Base-by-base conservation (phyloP, 805 yeast genomes). In the Nematodospora valgi region DNA sequence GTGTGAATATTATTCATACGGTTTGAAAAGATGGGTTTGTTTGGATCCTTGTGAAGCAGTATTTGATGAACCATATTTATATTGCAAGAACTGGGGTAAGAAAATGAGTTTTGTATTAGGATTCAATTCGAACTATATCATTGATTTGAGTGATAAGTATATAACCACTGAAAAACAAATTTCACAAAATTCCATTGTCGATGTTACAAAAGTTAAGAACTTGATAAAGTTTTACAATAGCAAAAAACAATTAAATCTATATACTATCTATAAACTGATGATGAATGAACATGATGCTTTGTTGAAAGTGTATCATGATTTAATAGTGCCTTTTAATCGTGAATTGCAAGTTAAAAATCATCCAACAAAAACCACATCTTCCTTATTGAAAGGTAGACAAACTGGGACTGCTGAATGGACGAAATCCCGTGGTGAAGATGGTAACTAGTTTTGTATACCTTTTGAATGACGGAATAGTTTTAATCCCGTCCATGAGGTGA, bases 21-120 rank as follows among this genome's bases (percentile, higher is more conserved):
- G 60, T 14, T 64, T 75, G 44, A 57, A 70, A 28, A 59, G 87
- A 36, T 91, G 98, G 97, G 69, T 89, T 13, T 98, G 91, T 56
- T 63, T 85, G 12, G 98, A 89, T 50, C 76, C 86, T 6, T 91
- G 98, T 55, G 98, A 89, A 48, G 81, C 78, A 31, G 80, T 89
- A 0, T 87, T 70, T 59, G 95, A 91, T 56, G 76, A 86, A 41
- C 97, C 97, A 0, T 54, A 66, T 15, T 62, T 88, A 11, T 89
- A 89, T 51, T 74, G 81, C 31, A 68, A 72, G 25, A 95, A 94
- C 27, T 89, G 98, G 97, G 94, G 91, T 21, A 91, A 91, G 60
- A 77, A 77, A 40, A 91, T 91, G 97, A 83, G 95, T 34, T 87
- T 86, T 58, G 83, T 80, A 2, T 62, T 91, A 37, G 96, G 86